Evolutionary conservation across 2,329 filamentous ascomycete species (phyloP).

Genomic region (Botrytis aclada): DNA sequence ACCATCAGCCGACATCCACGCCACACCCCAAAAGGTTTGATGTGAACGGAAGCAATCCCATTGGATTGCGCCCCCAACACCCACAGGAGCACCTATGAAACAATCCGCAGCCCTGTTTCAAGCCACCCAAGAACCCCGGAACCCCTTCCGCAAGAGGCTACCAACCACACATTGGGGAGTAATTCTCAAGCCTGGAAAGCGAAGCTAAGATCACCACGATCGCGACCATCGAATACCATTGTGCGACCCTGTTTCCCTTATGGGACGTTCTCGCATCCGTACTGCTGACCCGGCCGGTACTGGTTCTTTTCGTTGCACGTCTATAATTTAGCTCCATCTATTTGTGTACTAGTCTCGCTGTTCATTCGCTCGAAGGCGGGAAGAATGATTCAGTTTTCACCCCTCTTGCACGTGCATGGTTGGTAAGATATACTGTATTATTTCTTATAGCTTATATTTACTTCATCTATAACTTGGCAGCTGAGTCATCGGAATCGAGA

Average conservation of each 20-base stretch:
- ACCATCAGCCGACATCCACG: not conserved
- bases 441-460: too few species aligned
- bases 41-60: not conserved
- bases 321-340: constrained; percentile 20
- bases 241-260: not conserved
- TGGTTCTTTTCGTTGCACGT: constrained; percentile 19
- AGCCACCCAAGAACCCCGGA: not conserved
- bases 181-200: not conserved
- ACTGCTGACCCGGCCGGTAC: not conserved
- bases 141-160: not conserved
- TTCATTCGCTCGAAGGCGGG: not conserved
- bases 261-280: not conserved
- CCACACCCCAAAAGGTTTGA: not conserved
- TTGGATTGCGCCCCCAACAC: not conserved
- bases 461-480: constrained; percentile 30
- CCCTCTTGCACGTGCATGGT: not conserved
- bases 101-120: not conserved
- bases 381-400: not conserved
- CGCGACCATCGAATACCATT: not conserved
- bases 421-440: not conserved
- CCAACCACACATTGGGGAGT: not conserved
- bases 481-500: constrained; percentile 64
- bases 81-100: not conserved
- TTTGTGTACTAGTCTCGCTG: constrained; percentile 7
- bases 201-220: constrained; percentile 3